Conservation (phyloP, 192 early-diverging fungal genomes). For the Obelidium mucronatum region DNA sequence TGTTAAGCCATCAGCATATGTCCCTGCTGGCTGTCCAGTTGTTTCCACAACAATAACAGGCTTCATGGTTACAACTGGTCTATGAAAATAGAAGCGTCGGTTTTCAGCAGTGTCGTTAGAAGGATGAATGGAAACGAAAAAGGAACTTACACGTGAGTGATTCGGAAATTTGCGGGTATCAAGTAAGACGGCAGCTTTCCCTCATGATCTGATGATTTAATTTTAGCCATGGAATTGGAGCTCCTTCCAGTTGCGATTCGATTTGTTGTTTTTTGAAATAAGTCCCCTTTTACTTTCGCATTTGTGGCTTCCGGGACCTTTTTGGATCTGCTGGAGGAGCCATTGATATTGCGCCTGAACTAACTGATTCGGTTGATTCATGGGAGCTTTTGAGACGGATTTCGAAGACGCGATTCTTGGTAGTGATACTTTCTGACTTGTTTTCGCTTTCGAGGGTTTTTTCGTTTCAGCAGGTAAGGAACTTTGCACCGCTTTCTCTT, state of each 20-base stretch:
- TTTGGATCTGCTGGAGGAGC: slow-evolving; percentile 6
- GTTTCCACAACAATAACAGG: slow-evolving; percentile 20
- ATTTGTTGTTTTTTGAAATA: not conserved
- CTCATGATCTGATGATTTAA: no score
- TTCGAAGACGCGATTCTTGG: slow-evolving; percentile 1
- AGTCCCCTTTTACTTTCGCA: not conserved
- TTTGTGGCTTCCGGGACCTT: not conserved
- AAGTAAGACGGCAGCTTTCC: not conserved
- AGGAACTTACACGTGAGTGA: slow-evolving; percentile 14
- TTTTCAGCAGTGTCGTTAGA: not conserved
- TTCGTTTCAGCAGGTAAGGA: no score
- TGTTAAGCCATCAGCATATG: slow-evolving; percentile 5
- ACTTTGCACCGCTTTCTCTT: no score
- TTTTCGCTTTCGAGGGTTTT: no score
- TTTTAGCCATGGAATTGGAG: no score
- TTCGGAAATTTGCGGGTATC: slow-evolving; percentile 5
- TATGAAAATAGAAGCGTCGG: not conserved
- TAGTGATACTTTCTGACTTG: not conserved
- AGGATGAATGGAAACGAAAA: not conserved
- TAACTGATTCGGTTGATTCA: not conserved
- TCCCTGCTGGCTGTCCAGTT: not conserved
- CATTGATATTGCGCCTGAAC: slow-evolving; percentile 28
- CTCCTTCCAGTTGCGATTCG: not conserved
- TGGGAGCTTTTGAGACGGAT: not conserved
- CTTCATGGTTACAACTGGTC: slow-evolving; percentile 15